Evolutionary conservation across 2,329 filamentous ascomycete genomes (phyloP).

Genomic region (Microascus cirrosus): DNA sequence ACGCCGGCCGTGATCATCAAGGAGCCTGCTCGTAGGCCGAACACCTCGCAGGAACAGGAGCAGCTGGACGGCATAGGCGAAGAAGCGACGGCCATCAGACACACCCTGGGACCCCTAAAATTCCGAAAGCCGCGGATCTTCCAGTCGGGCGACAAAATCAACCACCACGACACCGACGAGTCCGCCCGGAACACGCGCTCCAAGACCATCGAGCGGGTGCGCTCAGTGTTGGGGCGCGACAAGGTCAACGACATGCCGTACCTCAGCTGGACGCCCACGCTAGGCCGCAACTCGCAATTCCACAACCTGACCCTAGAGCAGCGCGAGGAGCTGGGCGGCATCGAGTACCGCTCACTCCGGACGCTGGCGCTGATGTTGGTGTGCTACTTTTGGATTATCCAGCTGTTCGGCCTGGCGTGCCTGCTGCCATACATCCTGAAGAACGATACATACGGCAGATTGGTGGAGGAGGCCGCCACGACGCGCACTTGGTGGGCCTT

Average conservation of each 20-base stretch:
- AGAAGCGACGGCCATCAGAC: slow-evolving; percentile 27
- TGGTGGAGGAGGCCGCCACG: slow-evolving; percentile 53
- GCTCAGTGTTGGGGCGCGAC: not conserved
- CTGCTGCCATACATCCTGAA: slow-evolving; percentile 72
- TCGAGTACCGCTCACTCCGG: slow-evolving; percentile 89
- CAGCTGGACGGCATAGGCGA: slow-evolving; percentile 24
- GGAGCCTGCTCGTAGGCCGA: slow-evolving; percentile 37
- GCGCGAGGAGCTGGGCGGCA: slow-evolving; percentile 87
- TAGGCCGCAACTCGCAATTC: slow-evolving; percentile 89
- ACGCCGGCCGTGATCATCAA: slow-evolving; percentile 38
- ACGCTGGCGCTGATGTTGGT: slow-evolving; percentile 70
- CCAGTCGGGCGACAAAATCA: slow-evolving; percentile 23
- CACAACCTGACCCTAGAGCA: slow-evolving; percentile 81
- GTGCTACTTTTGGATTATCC: slow-evolving; percentile 74
- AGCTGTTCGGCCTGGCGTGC: slow-evolving; percentile 61
- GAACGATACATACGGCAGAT: slow-evolving; percentile 45
- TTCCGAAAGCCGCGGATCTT: slow-evolving; percentile 30
- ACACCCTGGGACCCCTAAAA: slow-evolving; percentile 27
- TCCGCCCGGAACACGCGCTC: not conserved
- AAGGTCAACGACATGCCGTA: slow-evolving; percentile 57
- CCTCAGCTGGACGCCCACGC: slow-evolving; percentile 84
- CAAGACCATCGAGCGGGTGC: not conserved
- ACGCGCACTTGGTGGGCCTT: slow-evolving; percentile 81
- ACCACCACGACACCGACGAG: slow-evolving; percentile 13
- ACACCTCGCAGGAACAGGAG: not conserved